Evolutionary conservation across 2,329 filamentous ascomycete genomes (phyloP).

Genomic region (Talaromyces marneffei): DNA sequence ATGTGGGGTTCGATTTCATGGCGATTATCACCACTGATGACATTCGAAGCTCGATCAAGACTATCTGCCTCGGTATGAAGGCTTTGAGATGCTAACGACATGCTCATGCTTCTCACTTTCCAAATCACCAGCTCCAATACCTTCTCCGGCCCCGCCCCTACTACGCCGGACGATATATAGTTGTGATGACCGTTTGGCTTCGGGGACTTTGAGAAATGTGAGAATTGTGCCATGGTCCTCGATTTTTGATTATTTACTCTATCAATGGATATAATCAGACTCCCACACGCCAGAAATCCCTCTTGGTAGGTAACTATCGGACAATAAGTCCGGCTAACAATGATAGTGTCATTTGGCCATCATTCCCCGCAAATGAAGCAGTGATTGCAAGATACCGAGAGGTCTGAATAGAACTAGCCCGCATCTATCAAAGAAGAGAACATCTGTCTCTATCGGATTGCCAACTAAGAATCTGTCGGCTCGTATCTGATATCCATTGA

Average conservation of each 20-base stretch:
- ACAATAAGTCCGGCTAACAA: no score
- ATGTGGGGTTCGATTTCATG: conserved; percentile 1
- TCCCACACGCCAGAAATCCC: no score
- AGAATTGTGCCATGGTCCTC: neutral
- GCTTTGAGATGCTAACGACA: neutral
- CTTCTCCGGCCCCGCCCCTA: neutral
- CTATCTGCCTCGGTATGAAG: neutral
- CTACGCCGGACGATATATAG: neutral
- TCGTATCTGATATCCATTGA: neutral
- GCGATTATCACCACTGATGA: neutral
- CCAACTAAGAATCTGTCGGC: neutral
- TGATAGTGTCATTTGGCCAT: no score
- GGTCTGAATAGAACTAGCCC: no score
- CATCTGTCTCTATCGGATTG: neutral
- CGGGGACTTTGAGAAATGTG: neutral
- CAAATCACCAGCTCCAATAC: neutral
- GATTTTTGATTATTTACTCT: neutral
- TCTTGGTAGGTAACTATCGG: no score
- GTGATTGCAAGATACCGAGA: no score
- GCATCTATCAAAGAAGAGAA: no score
- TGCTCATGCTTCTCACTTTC: neutral
- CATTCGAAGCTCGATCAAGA: neutral
- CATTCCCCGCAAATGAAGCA: no score
- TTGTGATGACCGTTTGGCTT: neutral
- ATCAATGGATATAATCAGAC: no score